These are phyloP conservation scores for Cercospora brassicicola DNA, from an alignment of 2,329 filamentous ascomycete genomes.

Conservation along the genomic window DNA sequence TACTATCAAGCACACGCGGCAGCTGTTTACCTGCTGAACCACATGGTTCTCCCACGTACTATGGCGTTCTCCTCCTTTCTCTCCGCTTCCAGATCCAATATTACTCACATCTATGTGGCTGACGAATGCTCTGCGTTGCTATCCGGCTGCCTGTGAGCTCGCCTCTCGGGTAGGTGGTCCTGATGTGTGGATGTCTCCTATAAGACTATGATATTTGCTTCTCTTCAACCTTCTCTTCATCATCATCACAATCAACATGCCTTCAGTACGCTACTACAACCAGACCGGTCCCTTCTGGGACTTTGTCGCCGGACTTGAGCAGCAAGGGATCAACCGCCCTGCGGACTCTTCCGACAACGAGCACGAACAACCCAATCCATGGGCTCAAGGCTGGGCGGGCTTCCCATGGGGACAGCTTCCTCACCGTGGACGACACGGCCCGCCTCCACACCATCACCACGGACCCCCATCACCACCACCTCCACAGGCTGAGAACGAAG, in stretches of 20 bases:
- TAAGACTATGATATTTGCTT: conserved; percentile 7
- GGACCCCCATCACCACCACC: conserved; percentile 25
- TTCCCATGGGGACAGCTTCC: conserved; percentile 39
- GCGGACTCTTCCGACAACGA: conserved; percentile 36
- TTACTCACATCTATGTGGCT: conserved; percentile 11
- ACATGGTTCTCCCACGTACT: conserved; percentile 8
- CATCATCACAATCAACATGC: conserved; percentile 46
- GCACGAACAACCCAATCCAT: conserved; percentile 28
- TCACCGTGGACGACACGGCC: conserved; percentile 31
- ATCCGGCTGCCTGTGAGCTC: conserved; percentile 18
- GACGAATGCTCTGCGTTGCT: conserved; percentile 19
- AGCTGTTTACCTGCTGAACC: conserved; percentile 16
- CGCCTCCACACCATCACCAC: conserved; percentile 28
- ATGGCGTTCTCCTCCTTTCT: conserved; percentile 16
- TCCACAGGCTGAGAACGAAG: conserved; percentile 24
- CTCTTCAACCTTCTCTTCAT: neutral
- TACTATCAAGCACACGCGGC: conserved; percentile 23
- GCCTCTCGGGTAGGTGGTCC: conserved; percentile 17
- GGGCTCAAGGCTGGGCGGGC: conserved; percentile 41
- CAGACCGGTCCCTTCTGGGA: conserved; percentile 58
- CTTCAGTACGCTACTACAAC: conserved; percentile 56
- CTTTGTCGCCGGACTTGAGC: conserved; percentile 54
- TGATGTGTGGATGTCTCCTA: neutral
- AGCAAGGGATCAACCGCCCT: conserved; percentile 43
- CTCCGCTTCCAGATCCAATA: neutral